Evolutionary conservation across 352 stramenopile genomes (phyloP).

Genomic region (Vaucheria bursata): DNA sequence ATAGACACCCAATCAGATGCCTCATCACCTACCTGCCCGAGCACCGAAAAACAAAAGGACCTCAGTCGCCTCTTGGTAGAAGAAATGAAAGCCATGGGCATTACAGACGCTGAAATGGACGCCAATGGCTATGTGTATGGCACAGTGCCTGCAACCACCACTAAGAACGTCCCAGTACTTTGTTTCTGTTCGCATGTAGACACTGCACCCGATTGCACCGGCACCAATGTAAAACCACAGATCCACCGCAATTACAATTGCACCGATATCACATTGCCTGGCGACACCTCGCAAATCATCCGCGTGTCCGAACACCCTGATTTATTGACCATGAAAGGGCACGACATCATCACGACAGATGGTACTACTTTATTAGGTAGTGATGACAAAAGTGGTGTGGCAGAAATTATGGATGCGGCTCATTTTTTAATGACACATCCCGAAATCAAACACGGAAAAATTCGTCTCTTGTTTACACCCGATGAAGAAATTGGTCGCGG

Average conservation of each 20-base stretch:
- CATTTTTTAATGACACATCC: neutral
- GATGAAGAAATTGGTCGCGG: neutral
- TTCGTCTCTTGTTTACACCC: neutral
- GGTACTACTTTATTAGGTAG: neutral
- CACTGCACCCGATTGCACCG: neutral
- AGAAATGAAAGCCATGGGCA: neutral
- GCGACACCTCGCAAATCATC: neutral
- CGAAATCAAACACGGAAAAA: neutral
- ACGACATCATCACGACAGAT: neutral
- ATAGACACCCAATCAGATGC: neutral
- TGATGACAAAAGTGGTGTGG: neutral
- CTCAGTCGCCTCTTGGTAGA: neutral
- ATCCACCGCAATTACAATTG: neutral
- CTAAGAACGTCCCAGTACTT: neutral
- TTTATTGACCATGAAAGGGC: neutral
- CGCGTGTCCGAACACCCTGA: neutral
- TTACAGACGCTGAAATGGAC: neutral
- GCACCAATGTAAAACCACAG: neutral
- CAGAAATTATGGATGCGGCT: neutral
- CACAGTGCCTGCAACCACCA: neutral
- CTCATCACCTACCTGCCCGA: neutral
- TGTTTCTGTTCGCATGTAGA: neutral
- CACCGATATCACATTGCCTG: neutral
- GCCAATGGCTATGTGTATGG: neutral
- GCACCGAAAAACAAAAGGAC: neutral